Conservation (phyloP, 805 yeast genomes). For the Wickerhamiella slavikovae region DNA sequence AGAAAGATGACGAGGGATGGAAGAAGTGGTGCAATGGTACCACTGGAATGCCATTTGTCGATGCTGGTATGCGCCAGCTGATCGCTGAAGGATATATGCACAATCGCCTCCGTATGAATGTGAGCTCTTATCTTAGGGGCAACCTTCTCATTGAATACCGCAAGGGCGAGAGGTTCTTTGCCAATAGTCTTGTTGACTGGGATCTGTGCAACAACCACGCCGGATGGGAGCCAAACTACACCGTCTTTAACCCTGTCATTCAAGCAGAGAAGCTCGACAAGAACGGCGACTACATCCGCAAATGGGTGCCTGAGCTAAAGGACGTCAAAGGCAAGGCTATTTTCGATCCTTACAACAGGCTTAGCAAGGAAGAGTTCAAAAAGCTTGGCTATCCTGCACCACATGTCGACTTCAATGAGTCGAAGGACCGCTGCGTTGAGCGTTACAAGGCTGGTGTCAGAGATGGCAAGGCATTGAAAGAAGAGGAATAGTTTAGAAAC, state of each 20-base stretch:
- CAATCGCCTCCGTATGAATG: too few relatives aligned
- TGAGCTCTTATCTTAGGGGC: constrained; percentile 27
- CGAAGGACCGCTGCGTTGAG: too few relatives aligned
- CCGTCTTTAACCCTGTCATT: constrained; percentile 31
- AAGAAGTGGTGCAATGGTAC: too few relatives aligned
- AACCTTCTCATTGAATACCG: constrained; percentile 34
- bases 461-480: too few relatives aligned
- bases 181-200: constrained; percentile 27
- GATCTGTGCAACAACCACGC: constrained; percentile 35
- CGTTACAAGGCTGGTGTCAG: too few relatives aligned
- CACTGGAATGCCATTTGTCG: too few relatives aligned
- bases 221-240: constrained; percentile 43
- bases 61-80: too few relatives aligned
- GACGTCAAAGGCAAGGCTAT: constrained; percentile 16
- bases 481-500: too few relatives aligned
- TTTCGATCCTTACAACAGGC: constrained; percentile 19
- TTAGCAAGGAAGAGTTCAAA: constrained; percentile 5
- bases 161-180: constrained; percentile 31
- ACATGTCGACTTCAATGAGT: too few relatives aligned
- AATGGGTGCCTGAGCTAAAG: constrained; percentile 30
- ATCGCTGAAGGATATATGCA: too few relatives aligned
- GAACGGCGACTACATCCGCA: constrained; percentile 25
- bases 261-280: constrained; percentile 31
- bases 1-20: too few relatives aligned
- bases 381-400: too few relatives aligned